Base-by-base conservation (phyloP, 1,284 basidiomycete genomes). In the Ustanciosporium gigantosporum region DNA sequence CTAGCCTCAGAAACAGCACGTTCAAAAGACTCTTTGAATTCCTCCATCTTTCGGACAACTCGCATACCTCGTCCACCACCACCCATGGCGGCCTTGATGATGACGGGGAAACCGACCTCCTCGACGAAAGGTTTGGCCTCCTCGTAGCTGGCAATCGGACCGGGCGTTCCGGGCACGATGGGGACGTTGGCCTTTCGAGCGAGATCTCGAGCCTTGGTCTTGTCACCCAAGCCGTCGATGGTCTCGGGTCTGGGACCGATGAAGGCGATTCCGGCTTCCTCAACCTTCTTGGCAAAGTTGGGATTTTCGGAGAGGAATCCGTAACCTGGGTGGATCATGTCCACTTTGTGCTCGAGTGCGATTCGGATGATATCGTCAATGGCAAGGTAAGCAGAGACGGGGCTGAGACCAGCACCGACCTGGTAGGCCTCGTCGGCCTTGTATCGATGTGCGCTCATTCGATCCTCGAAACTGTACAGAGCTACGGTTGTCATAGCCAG, bases 61-160 rank as follows among this genome's bases (percentile, higher is more conserved):
- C 76, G 74, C 61, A 77, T 77, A 48, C 95, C 95, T 80, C 98
- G 98, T 57, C 95, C 95, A 79, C 95, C 95, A 73, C 95, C 95
- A 71, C 95, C 95, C 80, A 98, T 95, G 68, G 89, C 91, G 7
- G 95, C 95, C 83, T 99, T 99, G 83, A 99, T 98, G 94, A 99
- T 98, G 69, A 99, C 87, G 0, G 95, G 95, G 84, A 86, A 98
- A 21, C 94, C 94, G 56, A 99, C 96, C 77, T 86, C 81, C 79
- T 92, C 87, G 0, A 94, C 90, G 81, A 98, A 98, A 0, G 85
- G 81, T 61, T 87, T 86, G 46, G 89, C 95, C 15, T 91, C 88
- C 47, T 85, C 79, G 82, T 90, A 97, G 4, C 83, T 82, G 8
- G 79, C 88, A 58, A 99, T 94, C 2, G 95, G 86, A 31, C 93